Evolutionary conservation across 2,329 filamentous ascomycete species (phyloP), one percentile per base, ranked within the genome.

Genomic region (Penicillium digitatum): DNA sequence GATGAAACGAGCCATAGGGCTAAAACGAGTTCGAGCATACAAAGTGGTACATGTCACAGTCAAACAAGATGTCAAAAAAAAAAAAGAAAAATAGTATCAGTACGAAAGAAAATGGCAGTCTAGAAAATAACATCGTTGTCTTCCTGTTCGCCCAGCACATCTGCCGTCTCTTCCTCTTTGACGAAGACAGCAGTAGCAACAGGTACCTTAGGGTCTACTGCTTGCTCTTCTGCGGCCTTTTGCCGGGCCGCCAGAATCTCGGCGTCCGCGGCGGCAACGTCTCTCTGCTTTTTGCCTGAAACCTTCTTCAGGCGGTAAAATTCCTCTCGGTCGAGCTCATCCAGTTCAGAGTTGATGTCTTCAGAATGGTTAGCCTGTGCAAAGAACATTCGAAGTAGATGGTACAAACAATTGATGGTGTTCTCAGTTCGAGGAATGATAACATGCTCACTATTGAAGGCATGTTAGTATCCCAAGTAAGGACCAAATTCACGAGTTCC

Each of bases 341-440:
- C 94, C 16, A 99, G 83, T 73, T 99, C 94, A 1, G 93, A 96
- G 78, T 97, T 97, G 81, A 97, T 97, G 70, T 97, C 86, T 88
- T 55, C 5, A n/a, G 39, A 48, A 43, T 32, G 35, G 37, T 59
- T 45, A 57, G 55, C 42, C 10, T n/a, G 9, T 29, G 9, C 18
- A 26, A 39, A 39, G 11, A 29, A 27, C 8, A 16, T 22, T 42
- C 1, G 2, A 35, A 12, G 18, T 35, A 43, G 27, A 32, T 3
- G 63, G 8, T 11, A 40, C 34, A 67, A 77, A 87, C 87, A 99
- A 78, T 96, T 96, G 79, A 99, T 99, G n/a, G 94, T 99, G 70
- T 97, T 99, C 74, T 99, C 94, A 14, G 94, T 99, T 63, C 94
- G 84, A 12, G 94, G 94, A 67, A 99, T 99, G 65, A 99, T 97